These are phyloP conservation scores for Ophiostoma ips DNA, from an alignment of 2,329 filamentous ascomycete genomes.

Conservation along the genomic window DNA sequence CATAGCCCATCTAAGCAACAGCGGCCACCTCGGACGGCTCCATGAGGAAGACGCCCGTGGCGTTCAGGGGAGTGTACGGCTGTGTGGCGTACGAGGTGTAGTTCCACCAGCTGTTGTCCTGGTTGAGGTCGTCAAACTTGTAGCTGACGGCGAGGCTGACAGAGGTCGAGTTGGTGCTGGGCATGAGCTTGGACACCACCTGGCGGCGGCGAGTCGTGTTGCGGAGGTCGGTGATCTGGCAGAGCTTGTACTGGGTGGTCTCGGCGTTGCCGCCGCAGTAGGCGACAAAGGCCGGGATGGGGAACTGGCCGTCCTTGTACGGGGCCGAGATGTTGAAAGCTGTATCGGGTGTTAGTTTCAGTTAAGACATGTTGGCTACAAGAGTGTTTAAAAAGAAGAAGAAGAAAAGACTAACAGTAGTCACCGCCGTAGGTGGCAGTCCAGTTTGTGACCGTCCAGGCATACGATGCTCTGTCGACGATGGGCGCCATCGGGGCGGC, in stretches of 20 bases:
- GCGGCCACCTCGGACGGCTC: not conserved
- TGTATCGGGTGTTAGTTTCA: not conserved
- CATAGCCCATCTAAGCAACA: not conserved
- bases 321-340: conserved; percentile 20
- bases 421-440: not conserved
- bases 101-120: conserved; percentile 8
- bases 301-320: conserved; percentile 16
- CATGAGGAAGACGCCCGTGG: not conserved
- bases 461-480: not conserved
- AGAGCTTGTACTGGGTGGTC: conserved; percentile 17
- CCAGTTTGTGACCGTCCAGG: not conserved
- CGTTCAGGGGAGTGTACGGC: conserved; percentile 1
- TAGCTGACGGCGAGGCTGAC: conserved; percentile 21
- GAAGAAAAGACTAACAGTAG: not conserved
- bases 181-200: conserved; percentile 20
- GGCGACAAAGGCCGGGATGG: conserved; percentile 20
- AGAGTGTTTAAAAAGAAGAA: too few relatives aligned
- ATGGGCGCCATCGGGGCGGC: not conserved
- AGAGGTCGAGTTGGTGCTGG: conserved; percentile 12
- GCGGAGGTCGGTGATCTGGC: conserved; percentile 15
- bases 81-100: conserved; percentile 7
- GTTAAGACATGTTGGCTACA: too few relatives aligned
- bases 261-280: conserved; percentile 17
- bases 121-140: conserved; percentile 17
- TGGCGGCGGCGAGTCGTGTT: conserved; percentile 13